phyloP scores from a whole-genome alignment of 129 eudicot genomes.

The Centrapalus pauciflorus region DNA sequence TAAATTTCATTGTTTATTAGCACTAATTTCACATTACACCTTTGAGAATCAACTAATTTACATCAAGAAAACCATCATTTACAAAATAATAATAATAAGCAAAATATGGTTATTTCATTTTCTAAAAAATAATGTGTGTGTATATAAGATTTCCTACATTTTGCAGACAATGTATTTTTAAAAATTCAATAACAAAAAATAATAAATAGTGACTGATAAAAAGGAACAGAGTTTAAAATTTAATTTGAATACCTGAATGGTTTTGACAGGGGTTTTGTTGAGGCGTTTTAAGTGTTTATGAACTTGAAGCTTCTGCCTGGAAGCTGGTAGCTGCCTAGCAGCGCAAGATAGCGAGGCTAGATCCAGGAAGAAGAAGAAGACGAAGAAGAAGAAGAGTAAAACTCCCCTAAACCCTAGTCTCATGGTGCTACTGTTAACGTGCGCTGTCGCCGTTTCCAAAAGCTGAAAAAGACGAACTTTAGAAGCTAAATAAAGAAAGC shows the following conservation, averaged over 20 bases:
- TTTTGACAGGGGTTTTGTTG: conserved; percentile 67
- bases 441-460: conserved; percentile 37
- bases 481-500: background rate
- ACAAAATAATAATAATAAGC: conserved; percentile 13
- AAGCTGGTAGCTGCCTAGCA: conserved; percentile 33
- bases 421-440: conserved; percentile 35
- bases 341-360: conserved; percentile 48
- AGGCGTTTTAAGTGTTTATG: conserved; percentile 83
- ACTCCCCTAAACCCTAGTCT: conserved; percentile 15
- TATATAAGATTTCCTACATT: conserved; percentile 20
- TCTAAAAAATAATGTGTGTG: background rate
- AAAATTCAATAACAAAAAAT: background rate
- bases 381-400: conserved; percentile 32
- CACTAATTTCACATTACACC: conserved; percentile 14
- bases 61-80: conserved; percentile 15
- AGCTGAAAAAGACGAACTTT: conserved; percentile 7
- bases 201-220: background rate
- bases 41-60: background rate
- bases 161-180: background rate
- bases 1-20: background rate
- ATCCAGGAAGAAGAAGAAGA: conserved; percentile 37
- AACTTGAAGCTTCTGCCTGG: conserved; percentile 76
- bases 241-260: conserved; percentile 58
- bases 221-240: background rate
- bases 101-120: background rate